Percentiles rank a stretch among this genome's conserved stretches.
Evolutionary conservation across 2,329 filamentous ascomycete species (phyloP).

Genomic region (Monosporascus sp.): DNA sequence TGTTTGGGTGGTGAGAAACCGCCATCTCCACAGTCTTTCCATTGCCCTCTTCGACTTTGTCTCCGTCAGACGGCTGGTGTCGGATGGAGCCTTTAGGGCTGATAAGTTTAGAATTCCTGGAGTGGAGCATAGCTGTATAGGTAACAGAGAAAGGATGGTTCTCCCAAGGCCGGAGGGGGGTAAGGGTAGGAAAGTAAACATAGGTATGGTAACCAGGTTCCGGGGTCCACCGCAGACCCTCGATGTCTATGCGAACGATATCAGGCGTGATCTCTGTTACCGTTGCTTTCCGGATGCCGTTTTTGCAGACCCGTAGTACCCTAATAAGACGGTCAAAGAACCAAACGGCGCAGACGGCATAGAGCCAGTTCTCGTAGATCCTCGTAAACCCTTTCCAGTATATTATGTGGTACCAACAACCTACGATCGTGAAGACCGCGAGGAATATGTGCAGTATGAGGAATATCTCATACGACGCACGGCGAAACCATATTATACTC

Average conservation of each 20-base stretch:
- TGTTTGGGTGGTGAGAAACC: background rate
- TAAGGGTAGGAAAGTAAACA: constrained; percentile 44
- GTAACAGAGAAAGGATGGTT: constrained; percentile 49
- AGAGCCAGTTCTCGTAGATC: constrained; percentile 14
- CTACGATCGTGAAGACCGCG: constrained; percentile 9
- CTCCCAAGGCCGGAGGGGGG: constrained; percentile 38
- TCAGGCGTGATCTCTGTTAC: constrained; percentile 30
- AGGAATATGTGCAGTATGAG: constrained; percentile 10
- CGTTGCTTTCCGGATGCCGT: constrained; percentile 30
- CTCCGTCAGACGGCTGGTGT: background rate
- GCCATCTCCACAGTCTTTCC: background rate
- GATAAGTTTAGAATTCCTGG: background rate
- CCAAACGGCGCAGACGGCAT: constrained; percentile 22
- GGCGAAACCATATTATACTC: constrained; percentile 20
- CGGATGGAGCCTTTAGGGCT: background rate
- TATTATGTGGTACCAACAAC: constrained; percentile 31
- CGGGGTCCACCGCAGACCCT: constrained; percentile 29
- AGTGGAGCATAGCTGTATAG: constrained; percentile 13
- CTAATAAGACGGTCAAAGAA: constrained; percentile 39
- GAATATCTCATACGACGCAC: constrained; percentile 12
- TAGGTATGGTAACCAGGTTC: constrained; percentile 35
- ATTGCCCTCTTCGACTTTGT: constrained; percentile 1
- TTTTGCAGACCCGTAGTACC: constrained; percentile 30
- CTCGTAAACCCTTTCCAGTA: constrained; percentile 4
- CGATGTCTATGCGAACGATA: constrained; percentile 37